Evolutionary conservation across 345 rosid species (phyloP).

Genomic region (Punica granatum): DNA sequence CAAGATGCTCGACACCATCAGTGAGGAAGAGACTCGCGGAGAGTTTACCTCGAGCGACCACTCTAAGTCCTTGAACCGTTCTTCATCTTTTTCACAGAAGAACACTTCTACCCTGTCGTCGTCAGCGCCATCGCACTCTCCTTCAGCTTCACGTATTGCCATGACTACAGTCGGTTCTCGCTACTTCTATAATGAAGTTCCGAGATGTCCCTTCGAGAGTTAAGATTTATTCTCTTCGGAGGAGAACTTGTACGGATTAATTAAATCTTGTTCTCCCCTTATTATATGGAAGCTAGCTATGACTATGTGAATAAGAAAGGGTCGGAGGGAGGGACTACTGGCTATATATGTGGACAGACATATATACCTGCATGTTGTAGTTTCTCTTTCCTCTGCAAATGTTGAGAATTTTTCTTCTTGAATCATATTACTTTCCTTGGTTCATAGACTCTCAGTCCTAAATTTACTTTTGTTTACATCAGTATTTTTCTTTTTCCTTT

Average conservation of each 20-base stretch:
- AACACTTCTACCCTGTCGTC: too few relatives aligned
- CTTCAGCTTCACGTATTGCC: neutral
- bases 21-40: conserved; percentile 64
- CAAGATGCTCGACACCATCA: conserved; percentile 74
- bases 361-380: neutral
- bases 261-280: neutral
- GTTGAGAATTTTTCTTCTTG: too few relatives aligned
- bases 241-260: neutral
- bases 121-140: neutral
- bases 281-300: too few relatives aligned
- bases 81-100: neutral
- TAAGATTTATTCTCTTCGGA: neutral
- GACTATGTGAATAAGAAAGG: too few relatives aligned
- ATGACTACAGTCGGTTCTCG: neutral
- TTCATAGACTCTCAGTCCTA: too few relatives aligned
- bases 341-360: neutral
- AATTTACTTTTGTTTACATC: too few relatives aligned
- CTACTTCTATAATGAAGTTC: neutral
- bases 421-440: too few relatives aligned
- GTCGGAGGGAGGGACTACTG: too few relatives aligned
- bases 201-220: neutral
- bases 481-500: too few relatives aligned
- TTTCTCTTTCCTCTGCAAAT: too few relatives aligned
- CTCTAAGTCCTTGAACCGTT: conserved; percentile 6
- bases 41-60: conserved; percentile 20